Evolutionary conservation across 2,329 filamentous ascomycete species (phyloP).

Genomic region (Sarocladiaceae sp.): DNA sequence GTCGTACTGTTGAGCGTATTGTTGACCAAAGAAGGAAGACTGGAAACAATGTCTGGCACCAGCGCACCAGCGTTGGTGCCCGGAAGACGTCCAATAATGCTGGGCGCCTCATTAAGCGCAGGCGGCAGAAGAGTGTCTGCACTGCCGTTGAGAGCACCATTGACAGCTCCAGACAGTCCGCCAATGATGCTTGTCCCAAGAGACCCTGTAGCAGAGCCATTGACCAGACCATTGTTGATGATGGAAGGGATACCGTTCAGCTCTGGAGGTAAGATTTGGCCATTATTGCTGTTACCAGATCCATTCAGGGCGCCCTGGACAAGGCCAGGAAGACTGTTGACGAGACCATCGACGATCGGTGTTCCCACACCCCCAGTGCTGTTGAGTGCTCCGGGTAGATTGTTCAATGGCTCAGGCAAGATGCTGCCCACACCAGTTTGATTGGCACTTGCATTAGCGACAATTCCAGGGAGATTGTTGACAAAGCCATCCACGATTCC

Average conservation of each 20-base stretch:
- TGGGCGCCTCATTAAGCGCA: not conserved
- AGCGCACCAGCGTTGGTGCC: not conserved
- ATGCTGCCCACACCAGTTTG: constrained; percentile 2
- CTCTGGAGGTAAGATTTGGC: constrained; percentile 1
- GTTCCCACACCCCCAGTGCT: not conserved
- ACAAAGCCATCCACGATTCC: not conserved
- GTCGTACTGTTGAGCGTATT: not conserved
- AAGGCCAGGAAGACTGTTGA: not conserved
- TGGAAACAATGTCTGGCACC: not conserved
- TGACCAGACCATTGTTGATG: not conserved
- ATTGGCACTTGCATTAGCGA: not conserved
- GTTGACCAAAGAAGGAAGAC: constrained; percentile 3
- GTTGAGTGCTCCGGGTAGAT: not conserved
- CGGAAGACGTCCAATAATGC: not conserved
- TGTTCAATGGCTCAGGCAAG: constrained; percentile 3
- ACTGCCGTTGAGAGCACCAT: constrained; percentile 1
- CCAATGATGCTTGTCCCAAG: not conserved
- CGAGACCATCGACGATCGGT: not conserved
- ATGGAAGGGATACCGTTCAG: constrained; percentile 2
- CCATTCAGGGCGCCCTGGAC: not conserved
- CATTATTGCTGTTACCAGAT: not conserved
- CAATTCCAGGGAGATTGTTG: constrained; percentile 2
- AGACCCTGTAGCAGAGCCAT: not conserved
- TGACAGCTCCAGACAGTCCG: not conserved
- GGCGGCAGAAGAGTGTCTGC: not conserved